Base-by-base conservation (phyloP, 2,329 filamentous ascomycete genomes). In the Fusarium sp. region DNA sequence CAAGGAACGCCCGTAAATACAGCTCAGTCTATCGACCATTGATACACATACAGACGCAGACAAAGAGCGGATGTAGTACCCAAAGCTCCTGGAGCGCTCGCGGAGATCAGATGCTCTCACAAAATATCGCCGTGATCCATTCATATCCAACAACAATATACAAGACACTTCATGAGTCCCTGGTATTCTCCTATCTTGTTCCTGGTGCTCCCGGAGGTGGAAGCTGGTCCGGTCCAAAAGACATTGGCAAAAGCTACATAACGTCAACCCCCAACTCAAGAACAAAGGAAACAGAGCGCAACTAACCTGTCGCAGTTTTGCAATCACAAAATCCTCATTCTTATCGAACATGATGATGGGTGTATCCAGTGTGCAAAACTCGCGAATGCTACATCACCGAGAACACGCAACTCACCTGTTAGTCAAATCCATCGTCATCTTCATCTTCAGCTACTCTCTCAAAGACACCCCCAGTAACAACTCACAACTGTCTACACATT, bases 281-380 rank as follows among this genome's bases (percentile, higher is more conserved):
- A 20, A 17, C 7, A 14, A 24, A 45, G 18, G 17, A 41, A 24
- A 41, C 11, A 63, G 31, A 52, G n/a, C 31, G 12, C 26, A 20
- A 71, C 85, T 78, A 80, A 91, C 90, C 84, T 94, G 87, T 73
- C 91, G 90, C 64, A 97, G 84, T 31, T 87, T 92, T 84, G 90
- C 86, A 31, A 94, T 90, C n/a, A 90, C 85, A 77, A 88, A 95
- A 69, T 92, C 89, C 5, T 91, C 92, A 72, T 95, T 89, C 81
- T 91, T 92, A 82, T 97, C 95, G 83, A 97, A 97, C 96, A 98
- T 97, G 81, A 98, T 91, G 64, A 99, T 89, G 0, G 95, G 96
- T 66, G 90, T 91, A 11, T 87, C 84, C n/a, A 90, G 79, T 12
- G 87, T 82, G 75, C 90, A 93, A 79, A 95, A 95, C 83, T 96